Base-by-base conservation (phyloP, 371 early-diverging fungal genomes). In the Apophysomyces elegans region DNA sequence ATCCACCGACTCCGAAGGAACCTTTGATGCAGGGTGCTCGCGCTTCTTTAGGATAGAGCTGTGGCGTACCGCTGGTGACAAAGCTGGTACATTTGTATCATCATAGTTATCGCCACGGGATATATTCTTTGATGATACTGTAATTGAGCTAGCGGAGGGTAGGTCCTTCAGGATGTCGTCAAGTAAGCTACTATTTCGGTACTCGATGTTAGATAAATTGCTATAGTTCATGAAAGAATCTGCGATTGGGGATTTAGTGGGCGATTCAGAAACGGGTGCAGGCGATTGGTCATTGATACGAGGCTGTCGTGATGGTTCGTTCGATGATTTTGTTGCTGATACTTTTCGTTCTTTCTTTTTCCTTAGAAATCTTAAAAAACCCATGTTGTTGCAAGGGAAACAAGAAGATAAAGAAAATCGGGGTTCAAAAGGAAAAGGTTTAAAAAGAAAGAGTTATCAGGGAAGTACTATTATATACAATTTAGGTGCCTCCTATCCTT, bases 241-340 rank as follows among this genome's bases (percentile, higher is more conserved):
- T 37, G 63, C 63, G 41, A 68, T 68, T 32, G 64, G 64, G 16
- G 68, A 63, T 43, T 21, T 16, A 14, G 37, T 26, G 5, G 37
- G 14, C 1, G 32, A 37, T n/a, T 54, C 63, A 36, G 32, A 47
- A 14, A 44, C 37, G 14, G 58, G 57, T 39, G 26, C 39, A 43
- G 32, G 14, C 7, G 21, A 14, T 11, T 62, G 56, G 37, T 59
- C 56, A 9, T 43, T 36, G 56, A 41, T 65, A 32, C 11, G 64
- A 68, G 21, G 64, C 16, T 14, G 62, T 47, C 41, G 47, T 7
- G 43, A 41, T 38, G 7, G 62, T 37, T 60, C 54, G 1, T n/a
- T 9, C 0, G 54, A 26, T 18, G 54, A 32, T 9, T 9, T 21
- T 1, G 54, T 5, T 11, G 21, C 26, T 26, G 13, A 45, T 14